Base-by-base conservation (phyloP, 2,329 filamentous ascomycete species). In the Lasiodiplodia citricola region DNA sequence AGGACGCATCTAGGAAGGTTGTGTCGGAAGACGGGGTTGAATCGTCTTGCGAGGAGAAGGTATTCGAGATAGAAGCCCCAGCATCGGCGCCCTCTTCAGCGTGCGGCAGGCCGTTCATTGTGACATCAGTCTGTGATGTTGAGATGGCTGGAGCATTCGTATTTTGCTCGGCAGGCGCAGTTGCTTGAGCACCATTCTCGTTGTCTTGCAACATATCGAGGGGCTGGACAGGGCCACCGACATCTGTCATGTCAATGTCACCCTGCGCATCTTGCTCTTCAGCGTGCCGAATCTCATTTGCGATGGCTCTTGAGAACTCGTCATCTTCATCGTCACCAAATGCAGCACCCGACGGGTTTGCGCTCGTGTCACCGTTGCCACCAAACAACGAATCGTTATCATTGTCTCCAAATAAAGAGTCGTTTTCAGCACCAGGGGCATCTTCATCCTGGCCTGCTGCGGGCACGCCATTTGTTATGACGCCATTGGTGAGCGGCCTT, bases 1-100 rank as follows among this genome's bases (percentile, higher is more conserved):
- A 93, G 2, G 93, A 92, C 2, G 96, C 92, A 31, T 94, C 92
- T 64, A 99, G 85, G 78, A 99, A 99, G 0, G 91, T 94, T 4
- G 88, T 91, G 71, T 94, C 89, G 0, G 88, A 93, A 31, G 87
- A 87, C 73, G 75, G 81, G 67, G 78, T 80, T 57, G 76, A 82
- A 72, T 77, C 80, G 11, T 80, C 78, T 70, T 81, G 78, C 2
- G 77, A 78, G 21, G 60, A 21, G 18, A 64, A 54, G 16, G 70
- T 70, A 37, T 63, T 69, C 23, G 54, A 64, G 44, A 47, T 11
- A 31, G 67, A 65, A 11, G 58, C 25, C 8, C 60, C 60, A 35
- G n/a, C 44, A 51, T 68, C 68, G 3, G 72, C 72, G 58, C 70
- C 78, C 21, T 87, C 83, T 69, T 87, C 86, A 0, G 83, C 79